Base-by-base conservation (phyloP, 345 rosid genomes). In the Geranium brycei region DNA sequence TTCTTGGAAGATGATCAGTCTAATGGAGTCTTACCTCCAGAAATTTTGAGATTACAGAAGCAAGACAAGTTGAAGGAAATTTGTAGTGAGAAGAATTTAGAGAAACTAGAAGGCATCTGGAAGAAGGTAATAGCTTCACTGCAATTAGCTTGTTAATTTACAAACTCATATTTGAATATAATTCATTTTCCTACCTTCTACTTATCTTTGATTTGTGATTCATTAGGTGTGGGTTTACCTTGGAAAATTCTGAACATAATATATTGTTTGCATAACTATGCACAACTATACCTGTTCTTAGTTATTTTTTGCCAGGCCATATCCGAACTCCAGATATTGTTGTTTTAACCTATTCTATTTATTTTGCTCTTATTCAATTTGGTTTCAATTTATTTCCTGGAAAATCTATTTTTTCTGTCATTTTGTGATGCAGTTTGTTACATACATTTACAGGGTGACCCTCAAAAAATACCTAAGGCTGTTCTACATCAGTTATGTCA, bases 401-500 rank as follows among this genome's bases (percentile, higher is more conserved):
- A 65, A 1, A 7, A 55, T 31, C 17, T 47, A 19, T 59, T 0
- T 31, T n/a, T 17, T 66, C 2, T 61, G 18, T 17, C 68, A 65
- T 17, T 57, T 67, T 32, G 61, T 41, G 7, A 66, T 65, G 17
- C 62, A 8, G 32, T 23, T 3, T 59, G 51, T 57, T 2, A 8
- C 3, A 4, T 11, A 19, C 5, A 57, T 58, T 81, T 67, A 66
- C 81, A 89, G 98, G 98, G 95, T 30, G 96, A 91, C 67, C 77
- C 80, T 15, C 76, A 68, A 59, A 91, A 78, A 73, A 82, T 80
- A 61, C 96, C 95, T 1, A 91, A 89, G 74, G 96, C 96, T 65
- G 77, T 87, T 72, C 89, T 91, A 65, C 98, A 91, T 76, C 92
- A 87, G 62, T 69, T 91, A 69, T 91, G 98, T 78, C 96, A 89